Evolutionary conservation across 177 flowering plant genomes (phyloP).

Genomic region (Vitis hybrid): DNA sequence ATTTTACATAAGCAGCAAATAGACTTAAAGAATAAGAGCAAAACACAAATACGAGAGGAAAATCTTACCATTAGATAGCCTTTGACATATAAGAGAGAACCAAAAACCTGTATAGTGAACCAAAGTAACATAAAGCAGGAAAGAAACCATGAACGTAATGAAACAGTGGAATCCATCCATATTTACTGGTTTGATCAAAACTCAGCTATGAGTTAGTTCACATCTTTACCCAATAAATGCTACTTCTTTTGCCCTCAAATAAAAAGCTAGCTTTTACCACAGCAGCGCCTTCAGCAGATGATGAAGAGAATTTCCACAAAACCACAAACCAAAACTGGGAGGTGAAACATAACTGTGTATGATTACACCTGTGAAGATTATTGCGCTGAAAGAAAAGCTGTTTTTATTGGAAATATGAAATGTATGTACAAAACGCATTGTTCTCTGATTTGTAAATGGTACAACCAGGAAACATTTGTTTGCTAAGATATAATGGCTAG

Average conservation of each 20-base stretch:
- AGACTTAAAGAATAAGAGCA: background rate
- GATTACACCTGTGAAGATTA: background rate
- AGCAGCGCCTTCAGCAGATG: no score
- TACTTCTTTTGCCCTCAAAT: no score
- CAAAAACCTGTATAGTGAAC: background rate
- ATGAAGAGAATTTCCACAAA: background rate
- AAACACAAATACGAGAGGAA: background rate
- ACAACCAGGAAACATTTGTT: slow-evolving; percentile 39
- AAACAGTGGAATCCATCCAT: background rate
- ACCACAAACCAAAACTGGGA: background rate
- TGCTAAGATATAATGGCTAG: slow-evolving; percentile 36
- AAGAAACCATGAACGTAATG: background rate
- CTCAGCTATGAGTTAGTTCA: no score
- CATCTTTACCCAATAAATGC: no score
- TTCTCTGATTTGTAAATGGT: slow-evolving; percentile 51
- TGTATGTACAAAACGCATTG: slow-evolving; percentile 64
- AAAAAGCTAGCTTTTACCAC: no score
- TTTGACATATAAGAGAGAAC: background rate
- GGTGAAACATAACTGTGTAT: background rate
- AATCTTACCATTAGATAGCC: background rate
- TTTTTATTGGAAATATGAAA: slow-evolving; percentile 39
- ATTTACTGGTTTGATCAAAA: background rate
- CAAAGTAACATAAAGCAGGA: background rate
- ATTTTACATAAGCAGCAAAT: background rate
- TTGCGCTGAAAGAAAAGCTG: slow-evolving; percentile 21